Conservation (phyloP, 2,329 filamentous ascomycete genomes). For the Chaetomium strumarium region DNA sequence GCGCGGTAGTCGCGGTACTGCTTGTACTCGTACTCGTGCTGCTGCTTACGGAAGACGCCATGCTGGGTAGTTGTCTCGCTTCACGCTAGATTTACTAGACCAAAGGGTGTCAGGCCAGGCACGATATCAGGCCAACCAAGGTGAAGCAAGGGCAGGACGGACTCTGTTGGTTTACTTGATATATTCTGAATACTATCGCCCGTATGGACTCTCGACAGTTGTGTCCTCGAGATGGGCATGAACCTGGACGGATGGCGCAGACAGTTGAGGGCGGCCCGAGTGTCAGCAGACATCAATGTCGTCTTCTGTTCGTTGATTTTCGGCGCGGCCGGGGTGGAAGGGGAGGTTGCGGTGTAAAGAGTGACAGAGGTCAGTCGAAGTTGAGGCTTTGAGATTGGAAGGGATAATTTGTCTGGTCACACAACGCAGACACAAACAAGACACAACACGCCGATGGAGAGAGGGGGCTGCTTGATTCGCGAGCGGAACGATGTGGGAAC, state of each 20-base stretch:
- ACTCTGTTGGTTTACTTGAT: conserved; percentile 31
- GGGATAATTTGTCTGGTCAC: neutral
- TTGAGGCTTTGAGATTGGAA: neutral
- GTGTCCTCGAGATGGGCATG: conserved; percentile 51
- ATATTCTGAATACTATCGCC: conserved; percentile 52
- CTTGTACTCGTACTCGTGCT: conserved; percentile 18
- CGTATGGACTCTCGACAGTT: conserved; percentile 49
- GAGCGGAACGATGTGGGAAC: conserved; percentile 1
- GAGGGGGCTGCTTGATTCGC: conserved; percentile 4
- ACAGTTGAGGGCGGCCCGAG: conserved; percentile 50
- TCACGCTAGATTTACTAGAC: neutral
- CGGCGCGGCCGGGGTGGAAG: neutral
- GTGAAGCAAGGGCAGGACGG: neutral
- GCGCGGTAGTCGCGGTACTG: conserved; percentile 4
- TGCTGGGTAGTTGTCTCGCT: conserved; percentile 31
- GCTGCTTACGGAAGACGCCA: conserved; percentile 39
- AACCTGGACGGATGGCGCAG: conserved; percentile 51
- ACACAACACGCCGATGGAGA: neutral
- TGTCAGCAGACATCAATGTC: conserved; percentile 56
- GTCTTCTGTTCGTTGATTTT: conserved; percentile 27
- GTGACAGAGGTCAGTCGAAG: neutral
- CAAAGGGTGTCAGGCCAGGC: neutral
- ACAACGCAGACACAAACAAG: conserved; percentile 5
- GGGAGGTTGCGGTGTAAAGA: conserved; percentile 8
- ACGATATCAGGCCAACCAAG: neutral